A percentile compares a stretch with the other conserved stretches of the same genome.
Conservation (phyloP, 805 yeast species). For the Saccharomycopsis javanensis region DNA sequence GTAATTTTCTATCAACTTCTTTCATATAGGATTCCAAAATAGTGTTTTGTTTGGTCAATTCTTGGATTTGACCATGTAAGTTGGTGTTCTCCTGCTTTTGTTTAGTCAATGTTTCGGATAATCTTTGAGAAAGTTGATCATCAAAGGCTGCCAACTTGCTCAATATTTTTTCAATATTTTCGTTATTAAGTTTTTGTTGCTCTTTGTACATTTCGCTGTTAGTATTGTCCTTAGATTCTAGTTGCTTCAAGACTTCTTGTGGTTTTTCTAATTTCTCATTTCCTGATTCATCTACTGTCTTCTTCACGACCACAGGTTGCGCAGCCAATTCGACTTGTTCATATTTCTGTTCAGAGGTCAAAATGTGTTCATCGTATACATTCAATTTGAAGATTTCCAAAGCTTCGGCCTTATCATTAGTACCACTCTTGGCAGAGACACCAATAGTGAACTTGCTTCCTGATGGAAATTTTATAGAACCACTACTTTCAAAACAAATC, state of each 20-base stretch:
- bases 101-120: constrained; percentile 23
- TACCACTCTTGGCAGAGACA: constrained; percentile 38
- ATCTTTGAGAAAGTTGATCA: constrained; percentile 9
- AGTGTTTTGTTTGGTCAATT: constrained; percentile 12
- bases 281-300: constrained; percentile 29
- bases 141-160: constrained; percentile 24
- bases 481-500: constrained; percentile 56
- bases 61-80: constrained; percentile 23
- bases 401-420: constrained; percentile 34
- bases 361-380: constrained; percentile 35
- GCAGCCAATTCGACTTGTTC: constrained; percentile 42
- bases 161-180: constrained; percentile 27
- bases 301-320: constrained; percentile 37
- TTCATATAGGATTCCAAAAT: constrained; percentile 19
- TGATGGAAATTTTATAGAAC: constrained; percentile 35
- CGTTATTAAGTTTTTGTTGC: constrained; percentile 4
- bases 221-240: background rate
- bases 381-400: constrained; percentile 57
- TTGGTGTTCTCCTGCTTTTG: constrained; percentile 21
- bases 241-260: background rate
- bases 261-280: constrained; percentile 17
- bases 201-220: background rate
- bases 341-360: constrained; percentile 46
- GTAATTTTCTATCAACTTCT: constrained; percentile 18
- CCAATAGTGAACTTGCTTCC: constrained; percentile 39